Conservation (phyloP, 805 yeast species). For the Candida takata region DNA sequence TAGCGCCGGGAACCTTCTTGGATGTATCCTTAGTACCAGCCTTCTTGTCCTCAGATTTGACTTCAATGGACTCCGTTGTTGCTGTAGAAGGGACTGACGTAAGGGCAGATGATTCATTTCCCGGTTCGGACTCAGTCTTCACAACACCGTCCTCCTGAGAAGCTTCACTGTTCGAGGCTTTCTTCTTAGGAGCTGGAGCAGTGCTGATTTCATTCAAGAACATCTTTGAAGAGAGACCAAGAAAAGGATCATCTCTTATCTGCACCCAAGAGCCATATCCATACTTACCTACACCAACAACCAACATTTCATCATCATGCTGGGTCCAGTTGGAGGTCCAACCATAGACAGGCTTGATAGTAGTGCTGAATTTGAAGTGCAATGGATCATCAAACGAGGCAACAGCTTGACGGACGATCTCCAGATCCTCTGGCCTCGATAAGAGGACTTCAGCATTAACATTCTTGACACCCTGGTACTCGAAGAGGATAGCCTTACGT, state of each 20-base stretch:
- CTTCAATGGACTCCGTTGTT: constrained; percentile 2
- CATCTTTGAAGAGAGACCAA: constrained; percentile 79
- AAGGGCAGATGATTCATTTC: background rate
- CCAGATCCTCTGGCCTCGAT: constrained; percentile 81
- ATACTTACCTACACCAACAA: constrained; percentile 83
- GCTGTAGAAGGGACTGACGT: constrained; percentile 2
- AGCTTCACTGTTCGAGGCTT: constrained; percentile 20
- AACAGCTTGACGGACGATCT: constrained; percentile 47
- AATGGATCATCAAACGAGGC: constrained; percentile 53
- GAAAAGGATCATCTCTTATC: constrained; percentile 90
- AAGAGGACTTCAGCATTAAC: constrained; percentile 85
- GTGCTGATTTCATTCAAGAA: constrained; percentile 49
- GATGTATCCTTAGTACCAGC: constrained; percentile 13
- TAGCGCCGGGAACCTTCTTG: constrained; percentile 83
- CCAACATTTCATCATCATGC: constrained; percentile 77
- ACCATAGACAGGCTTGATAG: constrained; percentile 76
- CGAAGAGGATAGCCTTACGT: constrained; percentile 84
- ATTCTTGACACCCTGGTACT: constrained; percentile 79
- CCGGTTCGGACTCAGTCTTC: constrained; percentile 1
- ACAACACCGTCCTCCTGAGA: background rate
- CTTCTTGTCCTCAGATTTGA: constrained; percentile 5
- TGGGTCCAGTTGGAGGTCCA: constrained; percentile 89
- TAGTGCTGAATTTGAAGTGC: constrained; percentile 49
- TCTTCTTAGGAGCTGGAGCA: constrained; percentile 29
- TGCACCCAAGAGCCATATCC: constrained; percentile 96